Evolutionary conservation across 192 early-diverging fungal genomes (phyloP).

Genomic region (Umbelopsis isabellina): DNA sequence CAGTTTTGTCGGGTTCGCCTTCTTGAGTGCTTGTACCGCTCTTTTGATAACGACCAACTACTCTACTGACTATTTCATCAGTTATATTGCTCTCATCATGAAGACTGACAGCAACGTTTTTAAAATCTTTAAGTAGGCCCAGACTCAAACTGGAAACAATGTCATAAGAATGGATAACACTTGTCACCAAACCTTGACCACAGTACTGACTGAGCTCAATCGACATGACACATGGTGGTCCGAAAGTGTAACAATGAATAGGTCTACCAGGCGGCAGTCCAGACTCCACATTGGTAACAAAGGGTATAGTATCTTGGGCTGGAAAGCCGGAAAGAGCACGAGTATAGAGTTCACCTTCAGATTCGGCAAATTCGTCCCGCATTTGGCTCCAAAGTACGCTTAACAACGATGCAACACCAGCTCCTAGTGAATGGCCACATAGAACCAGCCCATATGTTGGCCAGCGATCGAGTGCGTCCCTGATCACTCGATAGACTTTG

Average conservation of each 20-base stretch:
- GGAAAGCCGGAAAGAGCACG: conserved; percentile 30
- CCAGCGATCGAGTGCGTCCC: conserved; percentile 67
- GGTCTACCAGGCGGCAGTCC: conserved; percentile 71
- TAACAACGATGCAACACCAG: conserved; percentile 80
- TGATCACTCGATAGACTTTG: conserved; percentile 73
- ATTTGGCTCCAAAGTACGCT: conserved; percentile 77
- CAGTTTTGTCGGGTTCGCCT: neutral
- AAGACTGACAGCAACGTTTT: conserved; percentile 69
- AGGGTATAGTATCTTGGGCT: conserved; percentile 48
- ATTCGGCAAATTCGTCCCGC: conserved; percentile 36
- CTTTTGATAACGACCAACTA: conserved; percentile 51
- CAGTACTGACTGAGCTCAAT: conserved; percentile 69
- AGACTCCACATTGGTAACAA: conserved; percentile 64
- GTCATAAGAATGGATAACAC: conserved; percentile 82
- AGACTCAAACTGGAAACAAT: conserved; percentile 77
- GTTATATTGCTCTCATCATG: conserved; percentile 62
- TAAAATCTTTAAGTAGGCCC: conserved; percentile 75
- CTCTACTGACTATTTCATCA: conserved; percentile 65
- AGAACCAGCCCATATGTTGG: conserved; percentile 83
- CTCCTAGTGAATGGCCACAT: conserved; percentile 89
- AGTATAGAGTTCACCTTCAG: conserved; percentile 38
- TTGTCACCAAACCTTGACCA: conserved; percentile 71
- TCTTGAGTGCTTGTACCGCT: conserved; percentile 24
- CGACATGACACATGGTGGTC: conserved; percentile 78
- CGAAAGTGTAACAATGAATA: conserved; percentile 86